Conservation (phyloP, 768 basidiomycete genomes). For the Hygrophorus russula region DNA sequence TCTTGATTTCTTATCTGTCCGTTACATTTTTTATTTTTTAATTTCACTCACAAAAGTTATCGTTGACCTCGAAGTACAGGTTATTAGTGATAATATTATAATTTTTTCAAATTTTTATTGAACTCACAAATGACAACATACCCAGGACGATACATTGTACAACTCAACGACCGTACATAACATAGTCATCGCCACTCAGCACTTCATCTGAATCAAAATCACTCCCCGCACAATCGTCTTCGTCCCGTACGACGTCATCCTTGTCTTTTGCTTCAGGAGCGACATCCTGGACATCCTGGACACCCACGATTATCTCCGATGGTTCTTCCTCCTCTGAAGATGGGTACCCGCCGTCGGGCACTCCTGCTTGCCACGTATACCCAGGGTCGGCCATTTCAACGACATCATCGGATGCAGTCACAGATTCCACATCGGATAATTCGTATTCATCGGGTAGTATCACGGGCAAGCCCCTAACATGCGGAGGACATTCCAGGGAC, state of each 20-base stretch:
- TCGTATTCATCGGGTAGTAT: constrained; percentile 4
- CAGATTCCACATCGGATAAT: constrained; percentile 1
- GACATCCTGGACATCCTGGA: background rate
- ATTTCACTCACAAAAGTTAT: too few relatives aligned
- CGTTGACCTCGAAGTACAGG: too few relatives aligned
- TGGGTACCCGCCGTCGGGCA: constrained; percentile 7
- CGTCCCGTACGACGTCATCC: background rate
- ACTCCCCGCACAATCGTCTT: constrained; percentile 4
- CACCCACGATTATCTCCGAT: background rate
- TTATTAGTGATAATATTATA: too few relatives aligned
- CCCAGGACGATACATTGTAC: too few relatives aligned
- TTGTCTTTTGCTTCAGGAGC: background rate
- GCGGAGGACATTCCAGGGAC: background rate
- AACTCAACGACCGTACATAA: background rate
- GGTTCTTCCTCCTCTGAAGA: constrained; percentile 1
- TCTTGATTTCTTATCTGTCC: too few relatives aligned
- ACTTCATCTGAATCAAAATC: constrained; percentile 9
- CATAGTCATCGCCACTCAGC: constrained; percentile 8
- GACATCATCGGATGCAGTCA: constrained; percentile 5
- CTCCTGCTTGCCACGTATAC: constrained; percentile 2
- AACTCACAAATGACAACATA: too few relatives aligned
- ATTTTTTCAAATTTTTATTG: too few relatives aligned
- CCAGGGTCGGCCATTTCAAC: constrained; percentile 7
- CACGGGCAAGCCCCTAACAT: background rate
- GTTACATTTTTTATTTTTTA: too few relatives aligned